phyloP scores from a whole-genome alignment of 2,329 filamentous ascomycete genomes.

The Acephala macrosclerotiorum region DNA sequence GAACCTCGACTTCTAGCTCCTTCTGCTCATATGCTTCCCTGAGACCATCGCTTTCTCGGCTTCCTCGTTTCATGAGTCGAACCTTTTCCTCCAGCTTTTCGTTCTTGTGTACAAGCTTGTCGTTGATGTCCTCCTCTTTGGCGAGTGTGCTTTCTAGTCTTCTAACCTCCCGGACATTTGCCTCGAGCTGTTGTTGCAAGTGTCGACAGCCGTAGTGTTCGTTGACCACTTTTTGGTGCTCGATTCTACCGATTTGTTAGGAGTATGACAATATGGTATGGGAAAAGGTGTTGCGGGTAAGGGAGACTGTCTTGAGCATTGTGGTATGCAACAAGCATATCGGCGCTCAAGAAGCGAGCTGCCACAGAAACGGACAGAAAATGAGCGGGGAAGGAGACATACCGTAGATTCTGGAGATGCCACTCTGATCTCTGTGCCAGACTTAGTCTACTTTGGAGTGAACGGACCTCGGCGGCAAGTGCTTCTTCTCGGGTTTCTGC shows the following conservation, averaged over 20 bases:
- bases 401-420: slow-evolving; percentile 26
- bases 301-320: no score
- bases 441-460: slow-evolving; percentile 31
- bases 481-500: slow-evolving; percentile 29
- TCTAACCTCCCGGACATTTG: slow-evolving; percentile 22
- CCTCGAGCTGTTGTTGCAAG: slow-evolving; percentile 28
- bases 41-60: slow-evolving; percentile 24
- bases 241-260: not conserved
- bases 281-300: no score
- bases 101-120: slow-evolving; percentile 23
- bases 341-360: no score
- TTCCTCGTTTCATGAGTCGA: slow-evolving; percentile 31
- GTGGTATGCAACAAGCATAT: no score
- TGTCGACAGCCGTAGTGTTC: slow-evolving; percentile 33
- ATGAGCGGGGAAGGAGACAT: no score
- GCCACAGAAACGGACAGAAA: no score
- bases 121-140: slow-evolving; percentile 25
- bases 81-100: slow-evolving; percentile 35
- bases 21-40: slow-evolving; percentile 36
- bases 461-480: slow-evolving; percentile 27
- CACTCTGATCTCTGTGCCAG: slow-evolving; percentile 30
- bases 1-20: slow-evolving; percentile 31
- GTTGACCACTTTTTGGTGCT: slow-evolving; percentile 27
- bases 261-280: no score
- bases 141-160: slow-evolving; percentile 27